phyloP scores from a whole-genome alignment of 108 stramenopile species.

The Cyclotella atomus region DNA sequence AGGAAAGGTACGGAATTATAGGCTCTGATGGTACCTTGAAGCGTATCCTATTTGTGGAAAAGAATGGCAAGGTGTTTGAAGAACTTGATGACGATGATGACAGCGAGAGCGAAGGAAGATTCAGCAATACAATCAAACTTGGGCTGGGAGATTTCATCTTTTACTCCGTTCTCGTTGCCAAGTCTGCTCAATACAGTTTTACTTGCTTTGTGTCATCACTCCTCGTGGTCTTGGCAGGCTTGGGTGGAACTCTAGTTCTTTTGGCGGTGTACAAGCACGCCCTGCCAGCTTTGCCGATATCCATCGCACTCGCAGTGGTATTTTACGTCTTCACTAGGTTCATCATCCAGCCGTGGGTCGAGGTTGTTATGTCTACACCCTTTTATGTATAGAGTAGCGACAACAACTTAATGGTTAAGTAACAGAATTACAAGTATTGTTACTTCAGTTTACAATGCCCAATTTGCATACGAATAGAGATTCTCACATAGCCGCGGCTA shows the following conservation, averaged over 20 bases:
- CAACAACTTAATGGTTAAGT: background rate
- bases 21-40: conserved; percentile 75
- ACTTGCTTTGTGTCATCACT: conserved; percentile 88
- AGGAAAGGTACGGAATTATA: conserved; percentile 40
- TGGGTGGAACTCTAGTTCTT: conserved; percentile 92
- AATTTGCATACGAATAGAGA: no score
- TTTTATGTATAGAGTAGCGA: conserved; percentile 57
- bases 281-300: conserved; percentile 91
- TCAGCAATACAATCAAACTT: conserved; percentile 46
- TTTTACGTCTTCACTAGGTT: conserved; percentile 78
- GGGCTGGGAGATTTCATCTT: conserved; percentile 95
- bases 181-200: conserved; percentile 93
- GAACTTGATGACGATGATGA: conserved; percentile 64
- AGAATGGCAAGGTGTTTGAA: conserved; percentile 79
- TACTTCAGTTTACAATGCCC: no score
- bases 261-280: conserved; percentile 91
- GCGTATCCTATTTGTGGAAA: conserved; percentile 72
- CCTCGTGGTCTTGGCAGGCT: conserved; percentile 88
- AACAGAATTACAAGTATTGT: no score
- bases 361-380: conserved; percentile 62
- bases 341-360: conserved; percentile 81
- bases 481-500: no score
- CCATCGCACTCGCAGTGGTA: conserved; percentile 82
- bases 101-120: conserved; percentile 50
- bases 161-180: conserved; percentile 93